Evolutionary conservation across 2,329 filamentous ascomycete species (phyloP).

Genomic region (Xylariaceae sp.): DNA sequence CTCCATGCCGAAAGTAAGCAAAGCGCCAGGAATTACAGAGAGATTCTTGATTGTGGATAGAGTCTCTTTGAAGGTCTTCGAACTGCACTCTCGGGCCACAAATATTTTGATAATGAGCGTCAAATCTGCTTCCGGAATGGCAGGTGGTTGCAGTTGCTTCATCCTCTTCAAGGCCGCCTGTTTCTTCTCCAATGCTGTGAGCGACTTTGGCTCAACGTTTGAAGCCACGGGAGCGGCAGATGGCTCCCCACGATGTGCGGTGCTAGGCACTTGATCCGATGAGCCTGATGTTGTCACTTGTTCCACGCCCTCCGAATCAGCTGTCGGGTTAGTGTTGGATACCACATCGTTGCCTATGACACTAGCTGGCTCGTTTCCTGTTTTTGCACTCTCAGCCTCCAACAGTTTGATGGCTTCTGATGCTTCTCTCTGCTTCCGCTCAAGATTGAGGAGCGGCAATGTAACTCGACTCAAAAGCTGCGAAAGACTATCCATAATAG

Average conservation of each 20-base stretch:
- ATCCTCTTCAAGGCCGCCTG: conserved; percentile 44
- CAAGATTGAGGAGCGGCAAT: conserved; percentile 71
- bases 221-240: conserved; percentile 25
- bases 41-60: conserved; percentile 98
- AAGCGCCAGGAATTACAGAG: conserved; percentile 84
- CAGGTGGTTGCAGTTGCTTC: conserved; percentile 66
- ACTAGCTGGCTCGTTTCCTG: conserved; percentile 16
- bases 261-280: conserved; percentile 18
- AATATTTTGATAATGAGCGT: conserved; percentile 95
- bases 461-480: conserved; percentile 84
- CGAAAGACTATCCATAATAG: conserved; percentile 91
- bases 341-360: conserved; percentile 9
- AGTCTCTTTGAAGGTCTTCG: conserved; percentile 96
- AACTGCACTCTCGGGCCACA: conserved; percentile 90
- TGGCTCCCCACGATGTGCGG: conserved; percentile 18
- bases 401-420: conserved; percentile 36
- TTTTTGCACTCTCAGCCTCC: conserved; percentile 27
- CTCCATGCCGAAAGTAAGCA: conserved; percentile 87
- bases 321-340: conserved; percentile 3
- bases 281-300: conserved; percentile 16
- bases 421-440: conserved; percentile 56
- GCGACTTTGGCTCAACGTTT: conserved; percentile 31
- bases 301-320: conserved; percentile 12
- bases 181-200: conserved; percentile 39
- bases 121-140: conserved; percentile 83